phyloP scores from a whole-genome alignment of 352 stramenopile species.

The Pythium grandisporangium region DNA sequence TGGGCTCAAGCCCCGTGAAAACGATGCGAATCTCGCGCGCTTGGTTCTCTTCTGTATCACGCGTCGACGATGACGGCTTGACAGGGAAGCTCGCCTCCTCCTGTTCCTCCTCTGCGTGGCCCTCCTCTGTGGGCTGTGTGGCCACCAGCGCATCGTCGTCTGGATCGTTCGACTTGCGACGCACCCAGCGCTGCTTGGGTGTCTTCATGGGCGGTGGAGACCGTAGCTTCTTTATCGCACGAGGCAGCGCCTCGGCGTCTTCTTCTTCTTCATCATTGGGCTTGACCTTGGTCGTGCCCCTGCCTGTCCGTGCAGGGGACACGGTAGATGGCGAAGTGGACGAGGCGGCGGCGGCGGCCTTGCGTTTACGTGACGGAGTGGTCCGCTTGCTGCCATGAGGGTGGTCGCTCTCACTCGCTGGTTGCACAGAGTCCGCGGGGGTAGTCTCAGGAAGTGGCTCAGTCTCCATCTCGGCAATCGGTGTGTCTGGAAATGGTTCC shows the following conservation, averaged over 20 bases:
- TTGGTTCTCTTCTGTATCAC: constrained; percentile 2
- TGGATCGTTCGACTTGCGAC: constrained; percentile 6
- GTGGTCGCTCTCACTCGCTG: too few species aligned
- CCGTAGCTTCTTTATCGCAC: constrained; percentile 1
- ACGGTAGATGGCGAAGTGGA: too few species aligned
- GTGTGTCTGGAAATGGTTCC: too few species aligned
- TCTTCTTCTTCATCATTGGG: not conserved
- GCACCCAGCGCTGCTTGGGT: constrained; percentile 10
- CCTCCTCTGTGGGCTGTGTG: constrained; percentile 5
- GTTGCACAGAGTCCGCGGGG: too few species aligned
- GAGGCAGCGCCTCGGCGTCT: constrained; percentile 1
- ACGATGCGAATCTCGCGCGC: constrained; percentile 23
- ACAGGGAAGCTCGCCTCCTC: constrained; percentile 16
- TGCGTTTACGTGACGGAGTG: too few species aligned
- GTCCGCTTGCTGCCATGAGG: too few species aligned
- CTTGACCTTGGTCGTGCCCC: not conserved
- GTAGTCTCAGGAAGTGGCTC: too few species aligned
- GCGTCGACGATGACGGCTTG: constrained; percentile 9
- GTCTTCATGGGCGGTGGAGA: constrained; percentile 9
- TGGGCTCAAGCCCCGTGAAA: constrained; percentile 32
- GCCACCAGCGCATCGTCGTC: constrained; percentile 2
- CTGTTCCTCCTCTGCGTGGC: constrained; percentile 4
- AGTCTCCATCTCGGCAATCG: too few species aligned
- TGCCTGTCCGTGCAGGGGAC: too few species aligned
- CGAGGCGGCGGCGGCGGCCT: too few species aligned